phyloP scores from a whole-genome alignment of 108 stramenopile species.

The Mediolabrus comicus region DNA sequence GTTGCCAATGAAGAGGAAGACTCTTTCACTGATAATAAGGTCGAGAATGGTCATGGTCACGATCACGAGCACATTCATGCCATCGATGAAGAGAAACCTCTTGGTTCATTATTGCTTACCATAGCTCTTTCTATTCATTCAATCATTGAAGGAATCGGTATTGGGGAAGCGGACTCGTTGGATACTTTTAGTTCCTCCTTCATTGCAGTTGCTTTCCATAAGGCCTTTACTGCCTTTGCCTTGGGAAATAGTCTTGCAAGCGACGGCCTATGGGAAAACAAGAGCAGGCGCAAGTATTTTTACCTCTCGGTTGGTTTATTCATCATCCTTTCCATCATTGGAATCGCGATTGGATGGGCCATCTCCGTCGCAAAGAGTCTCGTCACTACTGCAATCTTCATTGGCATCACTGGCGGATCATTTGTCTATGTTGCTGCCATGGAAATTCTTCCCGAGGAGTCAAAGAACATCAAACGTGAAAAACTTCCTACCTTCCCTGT shows the following conservation, averaged over 20 bases:
- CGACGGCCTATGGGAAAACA: conserved; percentile 10
- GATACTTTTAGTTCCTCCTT: conserved; percentile 13
- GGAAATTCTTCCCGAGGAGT: conserved; percentile 10
- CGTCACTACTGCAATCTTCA: background rate
- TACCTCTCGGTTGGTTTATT: background rate
- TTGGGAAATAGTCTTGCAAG: conserved; percentile 34
- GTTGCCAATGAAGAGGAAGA: too few relatives aligned
- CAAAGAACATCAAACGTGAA: background rate
- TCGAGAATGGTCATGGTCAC: background rate
- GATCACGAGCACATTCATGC: background rate
- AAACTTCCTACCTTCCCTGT: background rate
- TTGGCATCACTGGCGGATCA: conserved; percentile 13
- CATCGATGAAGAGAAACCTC: conserved; percentile 1
- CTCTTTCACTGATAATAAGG: background rate
- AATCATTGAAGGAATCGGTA: conserved; percentile 43
- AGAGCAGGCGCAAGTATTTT: conserved; percentile 9
- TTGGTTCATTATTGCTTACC: conserved; percentile 32
- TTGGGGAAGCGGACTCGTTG: conserved; percentile 19
- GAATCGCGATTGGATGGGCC: background rate
- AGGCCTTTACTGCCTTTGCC: conserved; percentile 47
- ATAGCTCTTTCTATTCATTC: conserved; percentile 47
- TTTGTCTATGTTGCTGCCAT: conserved; percentile 2
- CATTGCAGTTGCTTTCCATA: conserved; percentile 49
- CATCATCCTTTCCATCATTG: background rate
- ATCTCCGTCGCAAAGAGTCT: background rate